These are phyloP conservation scores for Blastomyces parvus DNA, from an alignment of 2,329 filamentous ascomycete genomes.

Conservation along the genomic window DNA sequence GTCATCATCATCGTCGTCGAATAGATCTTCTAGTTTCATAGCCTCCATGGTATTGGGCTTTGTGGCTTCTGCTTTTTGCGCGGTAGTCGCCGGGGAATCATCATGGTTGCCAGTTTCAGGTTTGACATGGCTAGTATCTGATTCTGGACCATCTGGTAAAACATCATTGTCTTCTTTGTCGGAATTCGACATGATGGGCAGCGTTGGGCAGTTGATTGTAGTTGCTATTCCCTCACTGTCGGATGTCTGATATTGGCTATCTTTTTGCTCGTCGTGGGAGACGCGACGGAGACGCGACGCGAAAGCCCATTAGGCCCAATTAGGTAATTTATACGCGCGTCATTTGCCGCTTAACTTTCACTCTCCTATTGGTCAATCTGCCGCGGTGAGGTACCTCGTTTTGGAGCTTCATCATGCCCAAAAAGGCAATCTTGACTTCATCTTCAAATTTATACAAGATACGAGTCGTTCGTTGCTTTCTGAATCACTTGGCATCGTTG, in stretches of 20 bases:
- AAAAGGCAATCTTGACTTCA: no score
- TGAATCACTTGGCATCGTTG: no score
- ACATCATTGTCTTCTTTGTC: neutral
- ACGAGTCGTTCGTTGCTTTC: no score
- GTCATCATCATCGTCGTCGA: slow-evolving; percentile 48
- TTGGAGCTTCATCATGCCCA: neutral
- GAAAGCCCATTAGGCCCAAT: neutral
- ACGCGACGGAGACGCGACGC: neutral
- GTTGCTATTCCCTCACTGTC: neutral
- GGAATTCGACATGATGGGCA: neutral
- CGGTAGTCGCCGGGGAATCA: neutral
- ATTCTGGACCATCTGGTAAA: neutral
- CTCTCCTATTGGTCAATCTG: neutral
- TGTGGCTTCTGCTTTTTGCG: slow-evolving; percentile 19
- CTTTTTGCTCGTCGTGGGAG: neutral
- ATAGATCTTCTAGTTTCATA: slow-evolving; percentile 49
- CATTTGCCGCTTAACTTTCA: neutral
- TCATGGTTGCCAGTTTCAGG: neutral
- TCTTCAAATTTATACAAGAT: no score
- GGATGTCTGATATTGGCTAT: neutral
- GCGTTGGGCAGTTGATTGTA: neutral
- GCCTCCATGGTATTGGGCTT: slow-evolving; percentile 22
- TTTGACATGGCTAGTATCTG: neutral
- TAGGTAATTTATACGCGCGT: neutral
- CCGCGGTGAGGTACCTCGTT: neutral